phyloP scores from a whole-genome alignment of 2,329 filamentous ascomycete genomes.

The Lachnellula cervina region DNA sequence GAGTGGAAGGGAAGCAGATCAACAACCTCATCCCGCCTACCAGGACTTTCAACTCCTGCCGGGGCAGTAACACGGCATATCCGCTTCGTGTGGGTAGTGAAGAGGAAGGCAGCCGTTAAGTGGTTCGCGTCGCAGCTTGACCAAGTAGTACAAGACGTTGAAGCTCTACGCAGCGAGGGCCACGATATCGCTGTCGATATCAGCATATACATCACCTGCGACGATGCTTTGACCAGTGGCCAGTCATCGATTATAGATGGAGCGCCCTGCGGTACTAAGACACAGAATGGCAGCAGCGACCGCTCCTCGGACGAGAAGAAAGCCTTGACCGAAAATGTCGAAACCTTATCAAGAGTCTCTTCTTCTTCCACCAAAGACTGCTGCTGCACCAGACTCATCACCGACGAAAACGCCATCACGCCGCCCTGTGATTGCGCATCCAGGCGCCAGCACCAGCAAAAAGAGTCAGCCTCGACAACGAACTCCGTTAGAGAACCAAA shows the following conservation, averaged over 20 bases:
- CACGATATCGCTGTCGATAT: constrained; percentile 28
- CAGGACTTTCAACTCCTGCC: constrained; percentile 7
- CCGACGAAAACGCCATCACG: constrained; percentile 38
- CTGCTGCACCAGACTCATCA: constrained; percentile 45
- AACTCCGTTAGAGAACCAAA: constrained; percentile 3
- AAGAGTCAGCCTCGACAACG: constrained; percentile 15
- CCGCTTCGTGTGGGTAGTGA: constrained; percentile 55
- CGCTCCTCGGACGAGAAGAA: constrained; percentile 6
- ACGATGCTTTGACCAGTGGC: constrained; percentile 24
- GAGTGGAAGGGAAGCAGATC: constrained; percentile 34
- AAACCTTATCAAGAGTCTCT: constrained; percentile 1
- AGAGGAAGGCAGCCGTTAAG: constrained; percentile 44
- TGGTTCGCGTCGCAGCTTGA: constrained; percentile 51
- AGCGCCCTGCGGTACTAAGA: not conserved
- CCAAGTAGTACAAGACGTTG: constrained; percentile 39
- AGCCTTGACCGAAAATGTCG: constrained; percentile 18
- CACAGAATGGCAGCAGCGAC: not conserved
- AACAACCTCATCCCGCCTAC: constrained; percentile 28
- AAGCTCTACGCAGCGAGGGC: constrained; percentile 33
- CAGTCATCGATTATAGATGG: constrained; percentile 5
- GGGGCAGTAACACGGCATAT: constrained; percentile 43
- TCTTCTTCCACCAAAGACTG: constrained; percentile 34
- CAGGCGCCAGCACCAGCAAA: constrained; percentile 16
- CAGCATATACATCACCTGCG: constrained; percentile 33
- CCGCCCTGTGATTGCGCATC: constrained; percentile 36